Evolutionary conservation across 495 filamentous ascomycete species (phyloP).

Genomic region (Aspergillus biplanus): DNA sequence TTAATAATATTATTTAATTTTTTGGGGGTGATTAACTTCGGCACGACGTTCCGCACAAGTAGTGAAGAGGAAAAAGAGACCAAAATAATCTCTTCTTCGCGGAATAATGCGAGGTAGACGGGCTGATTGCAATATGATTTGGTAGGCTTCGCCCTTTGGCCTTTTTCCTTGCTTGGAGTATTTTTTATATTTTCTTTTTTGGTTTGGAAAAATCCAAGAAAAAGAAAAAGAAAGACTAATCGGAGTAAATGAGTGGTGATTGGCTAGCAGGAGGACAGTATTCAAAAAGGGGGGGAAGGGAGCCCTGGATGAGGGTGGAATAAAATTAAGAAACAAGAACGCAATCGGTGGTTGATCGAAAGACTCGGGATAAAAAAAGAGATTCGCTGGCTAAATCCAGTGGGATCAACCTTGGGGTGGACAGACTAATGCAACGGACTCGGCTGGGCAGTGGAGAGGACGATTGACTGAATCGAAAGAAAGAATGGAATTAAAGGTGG

Average conservation of each 20-base stretch:
- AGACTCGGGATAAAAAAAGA: slow-evolving; percentile 31
- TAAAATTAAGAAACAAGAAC: slow-evolving; percentile 1
- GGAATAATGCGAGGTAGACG: not conserved
- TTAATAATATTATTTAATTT: slow-evolving; percentile 8
- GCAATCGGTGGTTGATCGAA: slow-evolving; percentile 33
- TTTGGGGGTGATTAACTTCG: slow-evolving; percentile 4
- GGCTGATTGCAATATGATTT: not conserved
- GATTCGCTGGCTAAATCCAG: slow-evolving; percentile 39
- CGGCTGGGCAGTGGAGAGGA: slow-evolving; percentile 19
- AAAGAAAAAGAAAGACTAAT: slow-evolving; percentile 5
- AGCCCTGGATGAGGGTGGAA: slow-evolving; percentile 6
- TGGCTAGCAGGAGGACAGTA: slow-evolving; percentile 2
- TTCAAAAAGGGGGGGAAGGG: not conserved
- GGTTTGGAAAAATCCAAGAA: slow-evolving; percentile 15
- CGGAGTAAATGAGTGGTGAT: not conserved
- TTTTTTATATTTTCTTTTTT: not conserved
- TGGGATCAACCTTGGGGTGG: slow-evolving; percentile 39
- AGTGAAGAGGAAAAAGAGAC: not conserved
- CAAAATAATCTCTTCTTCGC: not conserved
- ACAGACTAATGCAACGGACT: slow-evolving; percentile 40
- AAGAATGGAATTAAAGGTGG: slow-evolving; percentile 7
- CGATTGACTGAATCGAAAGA: slow-evolving; percentile 4
- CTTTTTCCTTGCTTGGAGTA: not conserved
- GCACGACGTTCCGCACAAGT: not conserved
- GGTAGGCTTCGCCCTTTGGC: not conserved